Conservation (phyloP, 306 rosid genomes). For the Psophocarpus tetragonolobus region DNA sequence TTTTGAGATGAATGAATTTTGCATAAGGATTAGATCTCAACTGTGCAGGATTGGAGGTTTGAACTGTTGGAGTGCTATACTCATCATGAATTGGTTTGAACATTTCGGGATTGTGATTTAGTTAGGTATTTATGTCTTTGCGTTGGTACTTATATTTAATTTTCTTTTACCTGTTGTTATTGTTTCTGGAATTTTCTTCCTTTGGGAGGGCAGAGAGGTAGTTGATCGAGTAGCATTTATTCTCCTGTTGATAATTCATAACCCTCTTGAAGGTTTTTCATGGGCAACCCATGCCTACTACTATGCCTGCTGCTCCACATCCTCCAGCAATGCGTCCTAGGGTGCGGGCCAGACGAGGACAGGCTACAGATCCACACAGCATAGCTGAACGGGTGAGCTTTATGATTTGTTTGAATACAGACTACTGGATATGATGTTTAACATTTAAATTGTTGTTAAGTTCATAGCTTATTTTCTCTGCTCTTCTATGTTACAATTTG, state of each 20-base stretch:
- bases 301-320: conserved; percentile 74
- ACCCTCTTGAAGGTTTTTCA: conserved; percentile 69
- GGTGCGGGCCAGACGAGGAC: conserved; percentile 97
- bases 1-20: too few species aligned
- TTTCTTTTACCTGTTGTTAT: neutral
- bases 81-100: too few species aligned
- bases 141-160: neutral
- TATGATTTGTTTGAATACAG: conserved; percentile 4
- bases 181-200: neutral
- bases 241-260: conserved; percentile 1
- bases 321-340: conserved; percentile 97
- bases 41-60: too few species aligned
- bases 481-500: conserved; percentile 22
- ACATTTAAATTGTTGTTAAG: neutral
- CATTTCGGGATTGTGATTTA: conserved; percentile 14
- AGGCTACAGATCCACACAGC: conserved; percentile 99
- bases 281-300: conserved; percentile 70
- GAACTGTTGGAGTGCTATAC: too few species aligned
- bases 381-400: conserved; percentile 94
- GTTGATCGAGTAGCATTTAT: conserved; percentile 10
- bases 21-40: too few species aligned
- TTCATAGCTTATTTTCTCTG: neutral
- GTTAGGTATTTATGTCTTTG: conserved; percentile 9
- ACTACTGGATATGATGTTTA: conserved; percentile 17
- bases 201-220: conserved; percentile 1